Base-by-base conservation (phyloP, 176 grass and related monocot genomes). In the Oryza coarctata region DNA sequence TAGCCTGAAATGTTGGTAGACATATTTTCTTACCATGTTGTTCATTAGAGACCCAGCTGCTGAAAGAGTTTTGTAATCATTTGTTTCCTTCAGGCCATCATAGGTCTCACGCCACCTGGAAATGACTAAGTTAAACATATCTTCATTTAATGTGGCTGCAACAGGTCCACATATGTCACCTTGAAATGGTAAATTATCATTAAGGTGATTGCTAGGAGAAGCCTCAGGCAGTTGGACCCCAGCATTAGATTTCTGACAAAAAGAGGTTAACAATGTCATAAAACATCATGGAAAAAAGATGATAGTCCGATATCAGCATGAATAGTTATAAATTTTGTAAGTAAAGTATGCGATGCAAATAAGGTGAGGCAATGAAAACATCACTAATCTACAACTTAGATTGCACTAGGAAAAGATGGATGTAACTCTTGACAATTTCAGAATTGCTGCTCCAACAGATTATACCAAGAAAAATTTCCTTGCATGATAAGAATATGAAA, bases 161-260 rank as follows among this genome's bases (percentile, higher is more conserved):
- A 98, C 90, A 86, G 95, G 90, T 78, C 92, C 95, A 72, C 95
- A 98, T 73, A 98, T 86, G 60, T 98, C 88, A 78, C 88, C 88
- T 76, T 78, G 60, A 39, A 92, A 97, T 14, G 91, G 76, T 49
- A 78, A 10, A 58, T 73, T 70, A 76, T 87, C 84, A 43, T 28
- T 72, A 65, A 25, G 60, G 25, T 31, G 52, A 38, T 85, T 71
- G 67, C 83, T 66, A 90, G 77, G 87, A 74, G 86, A 94, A 82
- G 74, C 64, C 73, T 90, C 91, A 50, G 85, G 82, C 30, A 30
- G 31, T 34, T 73, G 57, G 44, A 70, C 75, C 63, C 47, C 70
- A 67, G 76, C 82, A 63, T 32, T 77, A 73, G 81, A 73, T 86
- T 94, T 92, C 95, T 98, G 63, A 68, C 14, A 75, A 80, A 86